These are phyloP conservation scores for Phylloporus arenicola DNA, from an alignment of 768 basidiomycete genomes.

Conservation along the genomic window DNA sequence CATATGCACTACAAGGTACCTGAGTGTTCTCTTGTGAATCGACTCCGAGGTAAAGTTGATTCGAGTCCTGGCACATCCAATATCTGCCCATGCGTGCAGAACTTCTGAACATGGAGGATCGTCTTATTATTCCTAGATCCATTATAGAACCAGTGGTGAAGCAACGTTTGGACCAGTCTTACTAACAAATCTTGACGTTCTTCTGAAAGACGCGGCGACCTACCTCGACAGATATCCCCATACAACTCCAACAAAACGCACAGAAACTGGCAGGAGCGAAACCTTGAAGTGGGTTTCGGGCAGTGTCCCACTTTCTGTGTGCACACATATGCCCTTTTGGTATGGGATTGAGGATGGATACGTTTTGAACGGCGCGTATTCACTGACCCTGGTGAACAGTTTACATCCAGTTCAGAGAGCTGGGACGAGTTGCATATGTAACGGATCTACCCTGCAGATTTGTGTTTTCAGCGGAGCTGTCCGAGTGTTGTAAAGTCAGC, in stretches of 20 bases:
- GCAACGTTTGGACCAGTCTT: neutral
- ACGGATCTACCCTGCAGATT: neutral
- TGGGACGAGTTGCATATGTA: neutral
- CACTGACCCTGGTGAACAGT: neutral
- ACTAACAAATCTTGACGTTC: neutral
- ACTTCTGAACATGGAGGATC: neutral
- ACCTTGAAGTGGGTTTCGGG: neutral
- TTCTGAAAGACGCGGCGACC: neutral
- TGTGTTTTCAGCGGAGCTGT: neutral
- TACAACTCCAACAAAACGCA: too few species aligned
- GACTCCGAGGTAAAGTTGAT: neutral
- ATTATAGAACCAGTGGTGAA: neutral
- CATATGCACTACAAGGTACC: too few species aligned
- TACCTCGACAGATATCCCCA: neutral
- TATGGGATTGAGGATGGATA: neutral
- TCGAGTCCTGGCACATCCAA: neutral
- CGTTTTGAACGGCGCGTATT: neutral
- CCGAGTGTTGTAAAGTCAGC: neutral
- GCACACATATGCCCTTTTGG: neutral
- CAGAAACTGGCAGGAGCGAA: too few species aligned
- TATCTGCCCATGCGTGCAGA: neutral
- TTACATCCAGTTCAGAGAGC: neutral
- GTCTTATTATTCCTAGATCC: neutral
- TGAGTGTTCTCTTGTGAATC: too few species aligned
- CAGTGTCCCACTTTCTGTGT: neutral